Base-by-base conservation (phyloP, 192 early-diverging fungal genomes). In the Backusella luteola region DNA sequence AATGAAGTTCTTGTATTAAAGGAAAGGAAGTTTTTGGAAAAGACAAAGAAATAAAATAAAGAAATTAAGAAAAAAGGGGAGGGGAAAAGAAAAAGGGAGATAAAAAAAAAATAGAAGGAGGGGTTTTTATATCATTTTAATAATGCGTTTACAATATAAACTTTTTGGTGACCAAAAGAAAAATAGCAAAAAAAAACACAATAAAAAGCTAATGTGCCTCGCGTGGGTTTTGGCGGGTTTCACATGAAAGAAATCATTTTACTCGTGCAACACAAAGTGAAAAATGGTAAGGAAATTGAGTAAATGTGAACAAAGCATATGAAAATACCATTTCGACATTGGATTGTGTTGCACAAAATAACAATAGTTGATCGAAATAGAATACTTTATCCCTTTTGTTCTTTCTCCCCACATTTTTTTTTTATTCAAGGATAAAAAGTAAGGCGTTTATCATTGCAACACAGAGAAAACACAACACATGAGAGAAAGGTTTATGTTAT, bases 221-320 rank as follows among this genome's bases (percentile, higher is more conserved):
- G 69, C 69, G 69, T 71, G 69, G 69, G 29, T 49, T 71, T 46
- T 71, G 69, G 69, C 69, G 41, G 69, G 39, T 44, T 46, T 71
- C 69, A 71, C 41, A 71, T 71, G 69, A 29, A 71, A 71, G 29
- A 46, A 71, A 29, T 8, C 26, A 34, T 32, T 32, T 32, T 67
- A 35, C 41, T 46, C 11, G 41, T 71, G 26, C 69, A 42, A 46
- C 38, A 17, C 14, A 8, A 23, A 42, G 0, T 71, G 34, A 71
- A 46, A 38, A 44, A 71, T 36, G n/a, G 68, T 38, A 39, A 32
- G n/a, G 36, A 21, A 12, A 41, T 19, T 21, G 9, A 39, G 41
- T 38, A 39, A 29, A 32, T 71, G 23, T 39, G 23, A 35, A 38
- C 67, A 69, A 69, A 69, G 67, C 67, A 69, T 69, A 69, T 69